Conservation (phyloP, 768 basidiomycete species). For the Chalciporus piperatus region DNA sequence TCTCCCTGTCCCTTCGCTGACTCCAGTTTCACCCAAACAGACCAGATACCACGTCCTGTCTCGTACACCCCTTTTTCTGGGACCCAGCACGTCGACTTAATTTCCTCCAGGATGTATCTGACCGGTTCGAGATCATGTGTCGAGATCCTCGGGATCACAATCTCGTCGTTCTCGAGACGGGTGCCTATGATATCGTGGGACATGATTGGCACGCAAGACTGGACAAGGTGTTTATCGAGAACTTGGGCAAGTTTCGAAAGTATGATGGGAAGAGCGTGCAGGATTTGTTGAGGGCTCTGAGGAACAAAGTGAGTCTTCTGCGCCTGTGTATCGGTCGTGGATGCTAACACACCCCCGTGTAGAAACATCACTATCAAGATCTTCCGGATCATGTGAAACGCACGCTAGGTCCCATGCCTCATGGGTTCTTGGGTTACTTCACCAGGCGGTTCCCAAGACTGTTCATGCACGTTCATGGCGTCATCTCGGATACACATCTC, state of each 20-base stretch:
- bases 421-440: slow-evolving; percentile 91
- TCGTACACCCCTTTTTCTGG: slow-evolving; percentile 98
- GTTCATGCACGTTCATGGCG: slow-evolving; percentile 89
- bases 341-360: slow-evolving; percentile 12
- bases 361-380: slow-evolving; percentile 99
- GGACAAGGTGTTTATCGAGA: slow-evolving; percentile 90
- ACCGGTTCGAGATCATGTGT: slow-evolving; percentile 97
- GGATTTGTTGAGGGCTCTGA: slow-evolving; percentile 86
- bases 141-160: slow-evolving; percentile 82
- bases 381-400: slow-evolving; percentile 88
- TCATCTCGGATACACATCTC: slow-evolving; percentile 70
- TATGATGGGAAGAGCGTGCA: slow-evolving; percentile 91
- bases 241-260: slow-evolving; percentile 95
- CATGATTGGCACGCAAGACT: slow-evolving; percentile 86
- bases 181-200: slow-evolving; percentile 71
- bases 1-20: too few species aligned
- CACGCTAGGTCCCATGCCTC: slow-evolving; percentile 86
- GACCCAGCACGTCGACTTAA: slow-evolving; percentile 77
- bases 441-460: slow-evolving; percentile 88
- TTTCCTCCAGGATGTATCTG: slow-evolving; percentile 97
- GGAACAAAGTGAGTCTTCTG: slow-evolving; percentile 77
- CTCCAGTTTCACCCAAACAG: slow-evolving; percentile 36
- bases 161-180: slow-evolving; percentile 71
- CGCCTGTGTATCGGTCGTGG: too few species aligned
- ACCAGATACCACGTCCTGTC: slow-evolving; percentile 83